A percentile compares a stretch with the other conserved stretches of the same genome.
phyloP scores from a whole-genome alignment of 2,329 filamentous ascomycete species.

The Aspergillus sp. region DNA sequence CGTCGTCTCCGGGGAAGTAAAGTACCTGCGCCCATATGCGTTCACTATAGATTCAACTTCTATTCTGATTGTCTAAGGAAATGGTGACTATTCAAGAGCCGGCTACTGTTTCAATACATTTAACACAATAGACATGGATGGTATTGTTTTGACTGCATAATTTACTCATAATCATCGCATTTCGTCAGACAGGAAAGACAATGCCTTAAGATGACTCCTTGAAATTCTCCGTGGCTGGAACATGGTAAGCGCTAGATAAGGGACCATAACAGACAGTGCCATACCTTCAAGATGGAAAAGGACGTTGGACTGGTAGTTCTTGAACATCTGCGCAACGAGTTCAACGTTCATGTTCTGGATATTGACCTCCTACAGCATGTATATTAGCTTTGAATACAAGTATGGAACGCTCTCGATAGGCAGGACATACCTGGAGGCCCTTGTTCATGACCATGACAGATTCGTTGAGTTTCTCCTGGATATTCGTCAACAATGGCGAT shows the following conservation, averaged over 20 bases:
- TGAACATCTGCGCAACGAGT: conserved; percentile 98
- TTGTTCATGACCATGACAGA: conserved; percentile 91
- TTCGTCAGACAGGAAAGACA: neutral
- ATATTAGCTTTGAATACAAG: neutral
- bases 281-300: conserved; percentile 94
- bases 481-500: neutral
- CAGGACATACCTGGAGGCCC: conserved; percentile 67
- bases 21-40: neutral
- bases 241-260: conserved; percentile 4
- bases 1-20: neutral
- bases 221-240: conserved; percentile 74
- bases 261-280: conserved; percentile 14
- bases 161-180: neutral
- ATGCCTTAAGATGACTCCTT: conserved; percentile 67
- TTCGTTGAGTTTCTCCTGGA: conserved; percentile 94
- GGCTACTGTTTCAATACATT: neutral
- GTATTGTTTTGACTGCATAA: neutral
- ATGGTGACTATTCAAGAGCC: neutral
- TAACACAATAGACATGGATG: neutral
- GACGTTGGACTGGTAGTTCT: conserved; percentile 98
- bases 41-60: neutral
- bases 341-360: conserved; percentile 99
- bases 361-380: conserved; percentile 75
- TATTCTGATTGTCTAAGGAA: neutral
- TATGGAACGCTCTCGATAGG: neutral